phyloP scores from a whole-genome alignment of 805 yeast genomes.

The Candida maesae region DNA sequence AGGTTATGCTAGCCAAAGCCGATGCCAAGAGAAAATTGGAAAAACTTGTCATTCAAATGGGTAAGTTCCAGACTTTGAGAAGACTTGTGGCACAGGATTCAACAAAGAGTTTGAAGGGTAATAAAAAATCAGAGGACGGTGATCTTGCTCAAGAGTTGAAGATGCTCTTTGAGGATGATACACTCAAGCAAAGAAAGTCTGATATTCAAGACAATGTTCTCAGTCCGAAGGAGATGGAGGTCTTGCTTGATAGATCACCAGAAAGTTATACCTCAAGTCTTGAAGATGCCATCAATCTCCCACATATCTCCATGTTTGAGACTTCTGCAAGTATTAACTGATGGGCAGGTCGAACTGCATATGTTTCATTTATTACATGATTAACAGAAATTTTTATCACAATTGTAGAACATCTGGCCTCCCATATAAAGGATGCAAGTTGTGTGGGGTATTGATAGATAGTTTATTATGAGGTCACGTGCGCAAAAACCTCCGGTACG shows the following conservation, averaged over 20 bases:
- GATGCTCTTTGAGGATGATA: slow-evolving; percentile 37
- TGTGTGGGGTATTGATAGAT: no score
- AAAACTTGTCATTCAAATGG: slow-evolving; percentile 66
- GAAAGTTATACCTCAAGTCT: slow-evolving; percentile 36
- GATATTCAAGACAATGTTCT: slow-evolving; percentile 22
- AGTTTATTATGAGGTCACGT: no score
- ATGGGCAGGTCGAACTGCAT: no score
- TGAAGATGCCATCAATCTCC: slow-evolving; percentile 21
- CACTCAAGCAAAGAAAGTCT: slow-evolving; percentile 34
- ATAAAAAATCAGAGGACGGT: slow-evolving; percentile 23
- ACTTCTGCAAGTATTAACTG: slow-evolving; percentile 18
- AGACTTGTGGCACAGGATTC: slow-evolving; percentile 33
- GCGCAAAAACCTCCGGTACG: no score
- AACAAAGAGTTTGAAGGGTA: slow-evolving; percentile 18
- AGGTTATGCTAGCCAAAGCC: slow-evolving; percentile 72
- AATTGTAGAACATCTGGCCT: no score
- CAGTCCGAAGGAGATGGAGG: slow-evolving; percentile 40
- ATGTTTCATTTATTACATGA: no score
- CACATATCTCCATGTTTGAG: slow-evolving; percentile 38
- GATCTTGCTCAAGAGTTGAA: slow-evolving; percentile 38
- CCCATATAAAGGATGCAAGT: no score
- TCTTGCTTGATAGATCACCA: slow-evolving; percentile 45
- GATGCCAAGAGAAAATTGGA: slow-evolving; percentile 78
- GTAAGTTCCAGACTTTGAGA: slow-evolving; percentile 46
- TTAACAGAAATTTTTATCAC: no score